Conservation (phyloP, 2,329 filamentous ascomycete genomes). For the Emmonsiellopsis sp. region DNA sequence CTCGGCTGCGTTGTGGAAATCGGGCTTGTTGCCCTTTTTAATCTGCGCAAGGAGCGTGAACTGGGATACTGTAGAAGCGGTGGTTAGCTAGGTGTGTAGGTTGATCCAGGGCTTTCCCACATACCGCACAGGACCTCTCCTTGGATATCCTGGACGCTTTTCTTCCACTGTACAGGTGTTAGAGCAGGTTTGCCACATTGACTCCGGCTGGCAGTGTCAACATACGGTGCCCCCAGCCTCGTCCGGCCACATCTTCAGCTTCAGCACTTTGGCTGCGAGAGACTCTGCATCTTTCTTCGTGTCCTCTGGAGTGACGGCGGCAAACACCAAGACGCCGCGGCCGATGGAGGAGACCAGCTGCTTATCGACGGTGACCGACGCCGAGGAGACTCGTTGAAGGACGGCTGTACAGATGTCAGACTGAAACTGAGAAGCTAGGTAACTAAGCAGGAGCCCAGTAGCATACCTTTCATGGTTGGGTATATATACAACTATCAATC, state of each 20-base stretch:
- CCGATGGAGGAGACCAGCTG: constrained; percentile 85
- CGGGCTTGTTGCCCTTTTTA: constrained; percentile 93
- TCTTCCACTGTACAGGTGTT: constrained; percentile 63
- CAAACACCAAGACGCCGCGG: constrained; percentile 81
- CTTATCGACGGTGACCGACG: constrained; percentile 89
- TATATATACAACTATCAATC: background rate
- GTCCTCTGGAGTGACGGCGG: constrained; percentile 82
- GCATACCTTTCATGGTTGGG: constrained; percentile 33
- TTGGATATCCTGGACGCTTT: constrained; percentile 73
- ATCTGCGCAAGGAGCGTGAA: constrained; percentile 88
- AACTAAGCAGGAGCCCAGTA: constrained; percentile 4
- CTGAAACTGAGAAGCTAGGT: background rate
- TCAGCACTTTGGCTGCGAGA: constrained; percentile 77
- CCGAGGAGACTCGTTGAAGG: constrained; percentile 85
- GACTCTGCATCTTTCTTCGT: constrained; percentile 79
- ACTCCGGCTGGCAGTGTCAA: background rate
- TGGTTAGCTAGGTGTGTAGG: background rate
- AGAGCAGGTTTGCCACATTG: background rate
- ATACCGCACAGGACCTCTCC: constrained; percentile 92
- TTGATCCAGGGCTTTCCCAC: constrained; percentile 16
- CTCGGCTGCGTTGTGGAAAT: constrained; percentile 81
- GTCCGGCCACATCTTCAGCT: constrained; percentile 87
- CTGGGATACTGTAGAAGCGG: constrained; percentile 63
- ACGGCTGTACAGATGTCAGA: constrained; percentile 53
- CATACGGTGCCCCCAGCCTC: constrained; percentile 58